Percentiles rank a stretch among this genome's conserved stretches.
Conservation (phyloP, 129 eudicot genomes). For the Chrysanthemum makinoi region DNA sequence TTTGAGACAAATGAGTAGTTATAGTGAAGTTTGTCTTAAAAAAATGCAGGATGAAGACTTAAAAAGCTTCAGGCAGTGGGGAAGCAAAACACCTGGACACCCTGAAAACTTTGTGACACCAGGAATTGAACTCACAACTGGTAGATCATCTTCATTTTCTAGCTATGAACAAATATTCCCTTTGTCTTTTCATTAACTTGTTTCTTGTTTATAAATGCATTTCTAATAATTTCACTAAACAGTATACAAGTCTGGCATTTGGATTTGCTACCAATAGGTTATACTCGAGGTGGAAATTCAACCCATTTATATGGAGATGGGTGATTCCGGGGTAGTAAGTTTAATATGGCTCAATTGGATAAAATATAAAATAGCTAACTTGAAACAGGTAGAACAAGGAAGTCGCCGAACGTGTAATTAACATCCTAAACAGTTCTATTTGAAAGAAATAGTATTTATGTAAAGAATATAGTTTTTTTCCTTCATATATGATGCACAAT, state of each 20-base stretch:
- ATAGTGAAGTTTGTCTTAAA: too few species aligned
- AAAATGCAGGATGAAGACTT: conserved; percentile 51
- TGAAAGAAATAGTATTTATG: background rate
- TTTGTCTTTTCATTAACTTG: background rate
- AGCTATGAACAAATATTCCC: background rate
- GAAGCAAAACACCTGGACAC: conserved; percentile 72
- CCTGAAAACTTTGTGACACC: conserved; percentile 73
- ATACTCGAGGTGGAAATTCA: background rate
- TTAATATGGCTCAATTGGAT: background rate
- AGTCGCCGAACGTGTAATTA: too few species aligned
- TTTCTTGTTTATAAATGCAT: background rate
- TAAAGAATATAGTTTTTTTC: background rate
- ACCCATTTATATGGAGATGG: background rate
- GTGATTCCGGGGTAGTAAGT: too few species aligned
- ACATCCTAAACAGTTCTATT: background rate
- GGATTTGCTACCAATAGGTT: background rate
- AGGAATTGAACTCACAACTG: conserved; percentile 71
- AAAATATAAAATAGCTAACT: too few species aligned
- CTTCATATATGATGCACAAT: background rate
- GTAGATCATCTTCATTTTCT: conserved; percentile 19
- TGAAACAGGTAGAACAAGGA: too few species aligned
- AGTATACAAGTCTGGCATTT: background rate
- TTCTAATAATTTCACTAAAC: background rate
- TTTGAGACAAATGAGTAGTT: too few species aligned
- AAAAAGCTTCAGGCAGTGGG: conserved; percentile 61